Evolutionary conservation across 352 stramenopile species (phyloP).

Genomic region (Pythium rhizo-oryzae): DNA sequence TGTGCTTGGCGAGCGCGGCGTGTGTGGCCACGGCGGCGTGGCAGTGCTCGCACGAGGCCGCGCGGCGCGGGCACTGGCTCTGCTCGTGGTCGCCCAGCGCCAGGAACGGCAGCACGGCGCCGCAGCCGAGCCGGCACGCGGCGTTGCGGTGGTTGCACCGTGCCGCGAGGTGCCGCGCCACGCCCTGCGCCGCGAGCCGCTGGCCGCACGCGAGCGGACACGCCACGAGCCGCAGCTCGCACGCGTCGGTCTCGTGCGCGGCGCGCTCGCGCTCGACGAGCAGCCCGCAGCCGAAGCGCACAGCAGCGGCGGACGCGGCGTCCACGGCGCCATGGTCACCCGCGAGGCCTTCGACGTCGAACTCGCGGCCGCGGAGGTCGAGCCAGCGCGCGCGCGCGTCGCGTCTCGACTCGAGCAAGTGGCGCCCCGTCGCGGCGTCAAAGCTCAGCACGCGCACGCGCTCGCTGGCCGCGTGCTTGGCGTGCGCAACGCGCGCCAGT

Average conservation of each 20-base stretch:
- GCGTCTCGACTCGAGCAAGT: constrained; percentile 55
- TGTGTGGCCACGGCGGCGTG: constrained; percentile 32
- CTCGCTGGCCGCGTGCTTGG: constrained; percentile 20
- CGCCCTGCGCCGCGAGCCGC: constrained; percentile 38
- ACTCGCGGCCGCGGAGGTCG: constrained; percentile 42
- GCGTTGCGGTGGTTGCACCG: constrained; percentile 68
- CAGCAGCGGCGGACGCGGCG: not conserved
- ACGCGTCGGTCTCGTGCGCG: constrained; percentile 42
- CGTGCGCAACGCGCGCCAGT: not conserved
- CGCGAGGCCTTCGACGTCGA: constrained; percentile 33
- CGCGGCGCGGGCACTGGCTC: constrained; percentile 40
- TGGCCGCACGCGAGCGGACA: constrained; percentile 75
- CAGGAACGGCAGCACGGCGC: constrained; percentile 45
- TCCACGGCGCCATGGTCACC: not conserved
- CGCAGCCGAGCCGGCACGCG: constrained; percentile 61
- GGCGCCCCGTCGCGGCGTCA: constrained; percentile 25
- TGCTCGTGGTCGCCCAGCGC: constrained; percentile 60
- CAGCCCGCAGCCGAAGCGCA: constrained; percentile 38
- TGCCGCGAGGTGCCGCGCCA: constrained; percentile 49
- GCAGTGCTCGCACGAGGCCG: constrained; percentile 60
- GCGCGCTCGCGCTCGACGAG: constrained; percentile 17
- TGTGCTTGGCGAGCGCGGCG: constrained; percentile 37
- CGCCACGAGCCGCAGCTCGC: constrained; percentile 47
- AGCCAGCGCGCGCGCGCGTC: constrained; percentile 58
- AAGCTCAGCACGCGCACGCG: constrained; percentile 55